Percentiles rank a stretch among this genome's conserved stretches.
Conservation (phyloP, 2,329 filamentous ascomycete genomes). For the Aspergillus sergii region DNA sequence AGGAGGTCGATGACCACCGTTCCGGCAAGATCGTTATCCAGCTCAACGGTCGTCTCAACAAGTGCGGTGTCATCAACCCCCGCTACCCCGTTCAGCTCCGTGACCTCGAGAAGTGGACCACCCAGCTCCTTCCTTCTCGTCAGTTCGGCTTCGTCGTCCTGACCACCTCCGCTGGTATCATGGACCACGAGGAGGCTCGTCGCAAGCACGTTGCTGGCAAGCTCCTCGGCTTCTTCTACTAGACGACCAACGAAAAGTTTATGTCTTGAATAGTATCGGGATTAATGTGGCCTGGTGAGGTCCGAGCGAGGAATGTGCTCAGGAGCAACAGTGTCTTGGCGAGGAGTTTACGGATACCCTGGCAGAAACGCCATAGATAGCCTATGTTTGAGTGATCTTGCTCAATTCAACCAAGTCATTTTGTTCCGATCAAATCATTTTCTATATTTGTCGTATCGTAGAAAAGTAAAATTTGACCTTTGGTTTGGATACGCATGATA, state of each 20-base stretch:
- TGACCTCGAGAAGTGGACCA: slow-evolving; percentile 99
- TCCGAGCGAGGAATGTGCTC: slow-evolving; percentile 23
- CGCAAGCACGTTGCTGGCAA: slow-evolving; percentile 99
- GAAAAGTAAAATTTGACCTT: neutral
- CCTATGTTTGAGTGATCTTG: slow-evolving; percentile 22
- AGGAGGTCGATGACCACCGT: slow-evolving; percentile 99
- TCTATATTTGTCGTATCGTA: neutral
- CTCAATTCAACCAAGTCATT: slow-evolving; percentile 13
- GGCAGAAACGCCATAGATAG: slow-evolving; percentile 30
- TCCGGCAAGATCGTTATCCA: slow-evolving; percentile 99
- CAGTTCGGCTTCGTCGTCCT: slow-evolving; percentile 99
- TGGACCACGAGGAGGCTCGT: slow-evolving; percentile 99
- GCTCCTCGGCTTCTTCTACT: slow-evolving; percentile 99
- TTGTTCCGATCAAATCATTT: slow-evolving; percentile 7
- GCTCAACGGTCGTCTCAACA: slow-evolving; percentile 98
- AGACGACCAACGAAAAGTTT: slow-evolving; percentile 44
- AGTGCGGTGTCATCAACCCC: slow-evolving; percentile 98
- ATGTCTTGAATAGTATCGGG: slow-evolving; percentile 26
- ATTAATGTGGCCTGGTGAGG: slow-evolving; percentile 21
- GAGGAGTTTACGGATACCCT: slow-evolving; percentile 26
- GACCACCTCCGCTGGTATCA: slow-evolving; percentile 98
- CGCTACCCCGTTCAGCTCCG: slow-evolving; percentile 98
- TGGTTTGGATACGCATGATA: too few species aligned
- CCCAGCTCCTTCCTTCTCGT: slow-evolving; percentile 98
- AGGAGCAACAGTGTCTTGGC: slow-evolving; percentile 24